A percentile compares a stretch with the other conserved stretches of the same genome.
Conservation (phyloP, 768 basidiomycete genomes). For the Neoboletus subvelutipes region DNA sequence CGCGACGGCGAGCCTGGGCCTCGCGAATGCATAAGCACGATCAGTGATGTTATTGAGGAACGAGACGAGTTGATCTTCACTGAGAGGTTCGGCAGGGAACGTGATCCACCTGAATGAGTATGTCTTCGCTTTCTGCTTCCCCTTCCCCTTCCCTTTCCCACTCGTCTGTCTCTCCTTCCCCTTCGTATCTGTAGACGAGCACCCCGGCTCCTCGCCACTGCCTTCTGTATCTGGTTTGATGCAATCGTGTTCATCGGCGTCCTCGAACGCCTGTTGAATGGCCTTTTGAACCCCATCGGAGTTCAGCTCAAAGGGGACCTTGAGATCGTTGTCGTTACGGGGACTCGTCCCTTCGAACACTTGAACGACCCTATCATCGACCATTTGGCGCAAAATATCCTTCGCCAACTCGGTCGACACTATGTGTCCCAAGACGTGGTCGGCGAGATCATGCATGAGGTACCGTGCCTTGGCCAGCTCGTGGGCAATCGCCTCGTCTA, state of each 20-base stretch:
- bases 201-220: too few species aligned
- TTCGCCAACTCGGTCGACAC: not conserved
- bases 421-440: slow-evolving; percentile 4
- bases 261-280: slow-evolving; percentile 10
- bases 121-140: not conserved
- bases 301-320: too few species aligned
- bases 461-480: not conserved
- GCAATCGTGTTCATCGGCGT: not conserved
- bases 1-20: too few species aligned
- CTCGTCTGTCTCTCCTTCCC: not conserved
- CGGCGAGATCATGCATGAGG: not conserved
- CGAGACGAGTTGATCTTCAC: not conserved
- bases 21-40: too few species aligned
- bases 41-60: too few species aligned
- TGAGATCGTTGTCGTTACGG: too few species aligned
- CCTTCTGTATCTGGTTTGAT: not conserved
- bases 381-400: not conserved
- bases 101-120: slow-evolving; percentile 8
- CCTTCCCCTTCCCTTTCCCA: not conserved
- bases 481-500: too few species aligned
- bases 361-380: not conserved
- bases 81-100: slow-evolving; percentile 4
- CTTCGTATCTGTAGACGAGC: not conserved
- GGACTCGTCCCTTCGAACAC: too few species aligned
- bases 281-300: too few species aligned